Evolutionary conservation across 1,139 yeast species (phyloP), one percentile per base, ranked within the genome.

Genomic region (Zygoascus sp.): DNA sequence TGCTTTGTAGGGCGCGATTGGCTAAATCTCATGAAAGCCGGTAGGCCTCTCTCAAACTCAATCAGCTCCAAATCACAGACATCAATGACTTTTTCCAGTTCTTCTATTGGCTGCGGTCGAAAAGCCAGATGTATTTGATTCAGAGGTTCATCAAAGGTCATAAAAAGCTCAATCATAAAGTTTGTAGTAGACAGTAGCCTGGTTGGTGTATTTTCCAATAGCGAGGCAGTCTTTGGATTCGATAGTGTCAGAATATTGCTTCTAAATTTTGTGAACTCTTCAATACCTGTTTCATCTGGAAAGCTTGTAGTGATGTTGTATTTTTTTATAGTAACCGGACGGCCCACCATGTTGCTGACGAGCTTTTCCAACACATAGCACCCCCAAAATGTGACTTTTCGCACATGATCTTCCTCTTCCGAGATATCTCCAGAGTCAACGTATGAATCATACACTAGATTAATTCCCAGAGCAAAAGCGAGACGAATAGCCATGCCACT

Each of bases 291-390:
- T 13, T 48, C 49, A 7, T 32, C 38, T 2, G 51, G 52, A 19
- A 49, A 48, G 10, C 37, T 32, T 8, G 42, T 23, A n/a, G 51
- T 49, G 25, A 49, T 49, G 16, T 47, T 47, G 20, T 49, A 44
- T 20, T 50, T 45, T 36, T 49, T 49, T 10, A 49, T 48, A n/a
- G 49, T 40, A 15, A 48, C 51, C n/a, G 52, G 52, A 10, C 52
- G 43, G 11, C 52, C 52, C 5, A 49, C 17, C 20, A 45, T 48
- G 25, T 49, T 49, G 40, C 51, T 35, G 20, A 49, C 34, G 10
- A 48, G 13, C 27, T 49, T 49, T 19, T 49, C 52, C 16, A 49
- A 32, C 3, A 48, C 46, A 34, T 49, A 49, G 25, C 50, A 48
- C 11, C 42, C 52, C 52, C 52, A 49, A 51, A 51, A 49, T 3